A percentile compares a stretch with the other conserved stretches of the same genome.
Conservation (phyloP, 208 protist species). For the Phytomonas sp. region DNA sequence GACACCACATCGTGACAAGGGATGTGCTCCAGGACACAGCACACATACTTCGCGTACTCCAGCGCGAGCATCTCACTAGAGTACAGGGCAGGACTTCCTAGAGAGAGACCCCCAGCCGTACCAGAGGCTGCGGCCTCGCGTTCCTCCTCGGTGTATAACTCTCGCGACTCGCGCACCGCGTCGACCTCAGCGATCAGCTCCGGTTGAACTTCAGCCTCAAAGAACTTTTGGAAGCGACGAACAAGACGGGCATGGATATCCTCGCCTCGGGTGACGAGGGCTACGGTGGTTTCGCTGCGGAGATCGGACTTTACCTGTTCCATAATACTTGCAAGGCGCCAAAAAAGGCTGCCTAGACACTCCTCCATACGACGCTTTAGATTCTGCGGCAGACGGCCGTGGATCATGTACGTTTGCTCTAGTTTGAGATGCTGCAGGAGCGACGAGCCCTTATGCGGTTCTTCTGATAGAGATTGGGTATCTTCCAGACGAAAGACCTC, state of each 20-base stretch:
- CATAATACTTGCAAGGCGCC: conserved; percentile 13
- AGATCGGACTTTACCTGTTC: conserved; percentile 31
- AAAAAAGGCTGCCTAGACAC: conserved; percentile 20
- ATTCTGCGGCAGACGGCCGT: conserved; percentile 32
- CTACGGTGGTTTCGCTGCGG: conserved; percentile 44
- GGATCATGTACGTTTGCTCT: conserved; percentile 39
- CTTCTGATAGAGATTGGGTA: not conserved
- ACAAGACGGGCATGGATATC: conserved; percentile 32
- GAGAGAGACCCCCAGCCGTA: conserved; percentile 1
- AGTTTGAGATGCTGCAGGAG: conserved; percentile 18
- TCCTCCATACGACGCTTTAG: conserved; percentile 1
- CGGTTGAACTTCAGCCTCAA: conserved; percentile 54
- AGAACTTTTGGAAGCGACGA: conserved; percentile 21
- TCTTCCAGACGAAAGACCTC: not conserved
- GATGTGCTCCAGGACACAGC: conserved; percentile 59
- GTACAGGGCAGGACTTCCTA: conserved; percentile 12
- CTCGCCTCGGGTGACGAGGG: conserved; percentile 59
- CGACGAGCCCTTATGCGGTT: not conserved
- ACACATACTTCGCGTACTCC: conserved; percentile 76
- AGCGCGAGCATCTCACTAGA: conserved; percentile 48
- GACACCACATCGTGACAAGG: conserved; percentile 55
- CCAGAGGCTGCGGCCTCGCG: conserved; percentile 15
- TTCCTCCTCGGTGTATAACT: conserved; percentile 51
- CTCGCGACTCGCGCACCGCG: conserved; percentile 36
- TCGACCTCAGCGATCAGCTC: conserved; percentile 81